Conservation (phyloP, 306 rosid genomes). For the Corylus heterophylla region DNA sequence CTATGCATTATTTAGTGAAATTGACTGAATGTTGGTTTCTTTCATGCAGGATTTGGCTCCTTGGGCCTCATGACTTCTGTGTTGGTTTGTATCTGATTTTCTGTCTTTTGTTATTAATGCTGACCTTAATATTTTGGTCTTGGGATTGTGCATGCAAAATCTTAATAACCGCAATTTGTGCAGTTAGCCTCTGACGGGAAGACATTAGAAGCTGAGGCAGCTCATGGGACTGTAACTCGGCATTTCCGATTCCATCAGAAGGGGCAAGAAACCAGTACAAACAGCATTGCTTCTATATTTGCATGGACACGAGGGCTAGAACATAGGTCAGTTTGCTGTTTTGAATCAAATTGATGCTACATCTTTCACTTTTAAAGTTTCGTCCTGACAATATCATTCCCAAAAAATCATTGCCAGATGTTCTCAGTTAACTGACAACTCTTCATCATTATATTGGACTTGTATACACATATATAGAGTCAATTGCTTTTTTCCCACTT, state of each 20-base stretch:
- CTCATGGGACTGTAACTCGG: slow-evolving; percentile 98
- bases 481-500: not conserved
- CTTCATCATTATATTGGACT: not conserved
- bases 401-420: not conserved
- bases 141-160: not conserved
- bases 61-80: slow-evolving; percentile 97
- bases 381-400: not conserved
- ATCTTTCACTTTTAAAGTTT: slow-evolving; percentile 10
- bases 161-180: slow-evolving; percentile 31
- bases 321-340: slow-evolving; percentile 65
- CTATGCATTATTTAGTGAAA: slow-evolving; percentile 14
- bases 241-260: slow-evolving; percentile 89
- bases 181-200: slow-evolving; percentile 96
- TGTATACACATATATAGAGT: not conserved
- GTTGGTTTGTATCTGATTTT: slow-evolving; percentile 56
- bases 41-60: slow-evolving; percentile 86
- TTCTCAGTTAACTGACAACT: not conserved
- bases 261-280: slow-evolving; percentile 97
- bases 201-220: slow-evolving; percentile 97
- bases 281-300: slow-evolving; percentile 97
- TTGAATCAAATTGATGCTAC: not conserved
- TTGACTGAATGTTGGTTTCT: slow-evolving; percentile 29
- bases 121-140: slow-evolving; percentile 16
- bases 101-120: not conserved
- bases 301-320: slow-evolving; percentile 97